phyloP scores from a whole-genome alignment of 495 filamentous ascomycete species.

The Neurospora pannonica region DNA sequence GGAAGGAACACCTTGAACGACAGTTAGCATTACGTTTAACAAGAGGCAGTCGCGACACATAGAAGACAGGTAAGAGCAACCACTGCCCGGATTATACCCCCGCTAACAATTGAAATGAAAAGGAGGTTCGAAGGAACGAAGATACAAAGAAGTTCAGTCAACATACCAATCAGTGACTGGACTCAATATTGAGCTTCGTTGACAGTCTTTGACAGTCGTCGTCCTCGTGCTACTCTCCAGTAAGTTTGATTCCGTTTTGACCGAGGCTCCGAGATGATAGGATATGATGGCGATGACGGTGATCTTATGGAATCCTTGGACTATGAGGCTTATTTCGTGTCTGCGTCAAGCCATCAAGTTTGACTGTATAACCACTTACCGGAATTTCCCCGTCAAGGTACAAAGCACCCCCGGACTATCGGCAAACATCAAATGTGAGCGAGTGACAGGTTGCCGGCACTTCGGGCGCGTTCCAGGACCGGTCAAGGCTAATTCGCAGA shows the following conservation, averaged over 20 bases:
- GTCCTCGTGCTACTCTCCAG: background rate
- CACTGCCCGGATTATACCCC: background rate
- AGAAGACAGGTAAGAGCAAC: background rate
- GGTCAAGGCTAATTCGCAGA: background rate
- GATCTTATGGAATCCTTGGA: background rate
- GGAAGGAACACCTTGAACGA: background rate
- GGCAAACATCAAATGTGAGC: background rate
- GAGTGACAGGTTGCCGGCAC: background rate
- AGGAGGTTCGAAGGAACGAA: background rate
- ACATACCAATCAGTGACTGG: background rate
- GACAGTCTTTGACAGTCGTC: background rate
- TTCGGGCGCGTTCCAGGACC: background rate
- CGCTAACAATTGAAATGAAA: background rate
- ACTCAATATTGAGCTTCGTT: background rate
- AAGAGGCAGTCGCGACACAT: background rate
- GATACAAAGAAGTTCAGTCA: background rate
- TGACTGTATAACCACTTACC: background rate
- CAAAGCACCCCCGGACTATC: background rate
- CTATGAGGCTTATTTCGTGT: background rate
- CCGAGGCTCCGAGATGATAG: background rate
- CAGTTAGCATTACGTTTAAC: background rate
- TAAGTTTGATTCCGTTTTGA: background rate
- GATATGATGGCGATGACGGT: background rate
- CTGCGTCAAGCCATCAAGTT: background rate
- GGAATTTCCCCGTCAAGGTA: background rate